Conservation (phyloP, 2,329 filamentous ascomycete species). For the Trichoderma arundinaceum region DNA sequence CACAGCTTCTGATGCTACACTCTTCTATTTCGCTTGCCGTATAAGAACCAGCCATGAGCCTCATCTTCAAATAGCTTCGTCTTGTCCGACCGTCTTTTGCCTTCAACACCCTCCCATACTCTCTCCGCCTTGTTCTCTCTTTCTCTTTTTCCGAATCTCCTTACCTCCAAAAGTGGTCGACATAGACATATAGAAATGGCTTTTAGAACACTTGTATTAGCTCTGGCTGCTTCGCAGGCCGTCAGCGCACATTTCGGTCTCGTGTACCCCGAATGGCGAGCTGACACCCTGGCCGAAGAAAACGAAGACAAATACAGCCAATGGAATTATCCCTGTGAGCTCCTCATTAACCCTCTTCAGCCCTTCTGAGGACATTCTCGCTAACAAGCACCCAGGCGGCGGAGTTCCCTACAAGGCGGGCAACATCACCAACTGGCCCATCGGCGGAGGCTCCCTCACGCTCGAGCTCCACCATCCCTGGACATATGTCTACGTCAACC, state of each 20-base stretch:
- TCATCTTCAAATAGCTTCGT: neutral
- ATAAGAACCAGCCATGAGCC: neutral
- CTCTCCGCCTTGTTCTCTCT: neutral
- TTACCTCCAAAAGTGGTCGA: neutral
- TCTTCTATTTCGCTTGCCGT: neutral
- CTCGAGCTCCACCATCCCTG: constrained; percentile 59
- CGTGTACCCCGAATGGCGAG: constrained; percentile 56
- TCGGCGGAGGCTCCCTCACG: constrained; percentile 55
- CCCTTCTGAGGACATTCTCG: neutral
- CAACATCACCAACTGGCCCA: constrained; percentile 60
- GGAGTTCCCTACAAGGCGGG: constrained; percentile 51
- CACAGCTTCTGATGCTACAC: neutral
- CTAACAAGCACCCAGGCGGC: constrained; percentile 47
- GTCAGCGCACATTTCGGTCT: constrained; percentile 57
- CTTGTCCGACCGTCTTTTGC: neutral
- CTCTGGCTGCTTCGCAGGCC: constrained; percentile 46
- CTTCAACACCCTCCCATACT: neutral
- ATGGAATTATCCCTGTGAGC: constrained; percentile 58
- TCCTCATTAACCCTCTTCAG: neutral
- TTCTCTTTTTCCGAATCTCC: neutral
- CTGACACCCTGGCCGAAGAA: constrained; percentile 51
- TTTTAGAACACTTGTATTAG: constrained; percentile 41
- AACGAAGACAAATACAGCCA: constrained; percentile 52
- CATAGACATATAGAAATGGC: constrained; percentile 4
- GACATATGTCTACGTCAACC: constrained; percentile 60